These are phyloP conservation scores for Cryptococcus sp. DNA, from an alignment of 1,284 basidiomycete genomes.

Conservation along the genomic window DNA sequence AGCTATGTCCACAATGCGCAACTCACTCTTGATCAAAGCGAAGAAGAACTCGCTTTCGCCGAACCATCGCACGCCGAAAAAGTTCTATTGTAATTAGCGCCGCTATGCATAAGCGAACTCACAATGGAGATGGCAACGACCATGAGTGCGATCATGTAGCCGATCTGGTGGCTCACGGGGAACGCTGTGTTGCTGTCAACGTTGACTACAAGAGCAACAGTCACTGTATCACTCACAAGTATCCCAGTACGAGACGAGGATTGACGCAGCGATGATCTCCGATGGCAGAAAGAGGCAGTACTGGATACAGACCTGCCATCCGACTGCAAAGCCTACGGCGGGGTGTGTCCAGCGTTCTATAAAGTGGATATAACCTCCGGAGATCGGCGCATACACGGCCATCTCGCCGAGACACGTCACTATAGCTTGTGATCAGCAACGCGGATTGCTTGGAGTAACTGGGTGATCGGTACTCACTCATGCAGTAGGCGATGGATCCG, in stretches of 20 bases:
- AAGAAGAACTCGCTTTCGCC: conserved; percentile 60
- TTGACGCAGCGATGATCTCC: conserved; percentile 73
- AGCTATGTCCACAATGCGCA: neutral
- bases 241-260: conserved; percentile 79
- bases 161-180: conserved; percentile 50
- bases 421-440: conserved; percentile 58
- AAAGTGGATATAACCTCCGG: conserved; percentile 46
- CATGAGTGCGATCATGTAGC: conserved; percentile 15
- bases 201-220: conserved; percentile 28
- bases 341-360: conserved; percentile 39
- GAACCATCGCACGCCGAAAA: conserved; percentile 32
- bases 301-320: conserved; percentile 51
- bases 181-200: conserved; percentile 60
- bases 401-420: conserved; percentile 51
- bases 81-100: conserved; percentile 14
- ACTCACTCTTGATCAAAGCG: conserved; percentile 6
- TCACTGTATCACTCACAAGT: conserved; percentile 43
- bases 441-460: neutral
- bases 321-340: conserved; percentile 41
- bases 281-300: conserved; percentile 66
- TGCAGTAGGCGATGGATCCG: conserved; percentile 28
- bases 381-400: conserved; percentile 40
- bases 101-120: neutral
- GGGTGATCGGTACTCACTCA: conserved; percentile 21
- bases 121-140: conserved; percentile 10